Conservation (phyloP, 345 rosid genomes). For the Hypericum perforatum region DNA sequence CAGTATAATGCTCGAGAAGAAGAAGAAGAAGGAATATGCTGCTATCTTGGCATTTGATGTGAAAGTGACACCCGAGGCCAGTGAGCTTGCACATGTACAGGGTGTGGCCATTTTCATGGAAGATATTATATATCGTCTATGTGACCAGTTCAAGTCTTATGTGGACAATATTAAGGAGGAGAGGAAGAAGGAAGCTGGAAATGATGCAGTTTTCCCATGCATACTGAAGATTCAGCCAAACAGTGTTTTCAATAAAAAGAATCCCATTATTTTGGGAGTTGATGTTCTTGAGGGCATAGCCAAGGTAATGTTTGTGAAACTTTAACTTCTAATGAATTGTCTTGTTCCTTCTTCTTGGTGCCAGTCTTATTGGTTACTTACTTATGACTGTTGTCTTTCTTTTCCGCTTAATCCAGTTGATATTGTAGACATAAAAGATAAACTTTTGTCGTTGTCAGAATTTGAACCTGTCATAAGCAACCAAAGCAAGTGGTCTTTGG, state of each 20-base stretch:
- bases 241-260: slow-evolving; percentile 74
- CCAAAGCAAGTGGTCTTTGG: too few species aligned
- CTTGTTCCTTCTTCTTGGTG: too few species aligned
- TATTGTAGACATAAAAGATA: too few species aligned
- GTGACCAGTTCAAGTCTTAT: slow-evolving; percentile 82
- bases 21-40: slow-evolving; percentile 83
- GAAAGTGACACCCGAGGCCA: slow-evolving; percentile 83
- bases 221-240: slow-evolving; percentile 65
- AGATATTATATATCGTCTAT: slow-evolving; percentile 86
- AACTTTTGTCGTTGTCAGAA: slow-evolving; percentile 30
- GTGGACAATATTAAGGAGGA: slow-evolving; percentile 76
- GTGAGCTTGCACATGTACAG: slow-evolving; percentile 71
- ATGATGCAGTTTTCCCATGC: slow-evolving; percentile 92
- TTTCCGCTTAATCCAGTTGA: too few species aligned
- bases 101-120: slow-evolving; percentile 91
- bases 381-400: too few species aligned
- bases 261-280: slow-evolving; percentile 87
- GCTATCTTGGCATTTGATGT: slow-evolving; percentile 95
- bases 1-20: slow-evolving; percentile 87
- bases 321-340: too few species aligned
- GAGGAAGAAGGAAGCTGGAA: slow-evolving; percentile 85
- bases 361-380: too few species aligned
- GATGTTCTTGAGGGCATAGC: slow-evolving; percentile 35
- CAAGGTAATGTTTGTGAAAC: too few species aligned
- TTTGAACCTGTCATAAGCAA: background rate